Evolutionary conservation across 345 rosid genomes (phyloP).

Genomic region (Angophora floribunda): DNA sequence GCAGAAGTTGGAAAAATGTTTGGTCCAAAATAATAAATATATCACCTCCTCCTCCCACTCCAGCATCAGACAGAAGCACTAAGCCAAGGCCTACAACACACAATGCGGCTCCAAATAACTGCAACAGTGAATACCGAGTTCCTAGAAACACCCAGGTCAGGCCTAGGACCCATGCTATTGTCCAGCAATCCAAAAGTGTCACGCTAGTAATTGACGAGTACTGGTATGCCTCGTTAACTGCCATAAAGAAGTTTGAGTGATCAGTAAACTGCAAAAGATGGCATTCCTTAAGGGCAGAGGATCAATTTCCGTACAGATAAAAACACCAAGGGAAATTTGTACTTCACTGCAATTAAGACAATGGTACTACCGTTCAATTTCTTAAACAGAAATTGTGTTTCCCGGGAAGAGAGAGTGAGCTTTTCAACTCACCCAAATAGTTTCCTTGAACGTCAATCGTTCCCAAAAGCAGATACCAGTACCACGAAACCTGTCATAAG

Average conservation of each 20-base stretch:
- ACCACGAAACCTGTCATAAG: constrained; percentile 9
- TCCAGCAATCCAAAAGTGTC: constrained; percentile 50
- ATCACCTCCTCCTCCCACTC: constrained; percentile 50
- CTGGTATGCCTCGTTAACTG: constrained; percentile 59
- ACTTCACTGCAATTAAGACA: background rate
- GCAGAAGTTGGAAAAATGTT: background rate
- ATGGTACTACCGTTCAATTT: background rate
- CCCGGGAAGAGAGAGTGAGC: background rate
- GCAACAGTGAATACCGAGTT: constrained; percentile 43
- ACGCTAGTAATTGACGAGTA: constrained; percentile 64
- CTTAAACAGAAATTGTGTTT: background rate
- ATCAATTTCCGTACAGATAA: background rate
- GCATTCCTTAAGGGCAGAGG: background rate
- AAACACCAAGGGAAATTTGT: background rate
- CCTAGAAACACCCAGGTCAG: constrained; percentile 47
- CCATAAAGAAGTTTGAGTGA: background rate
- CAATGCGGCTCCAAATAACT: constrained; percentile 43
- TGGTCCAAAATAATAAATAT: background rate
- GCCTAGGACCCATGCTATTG: constrained; percentile 43
- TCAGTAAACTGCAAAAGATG: background rate
- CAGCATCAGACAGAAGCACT: constrained; percentile 50
- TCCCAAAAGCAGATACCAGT: constrained; percentile 57
- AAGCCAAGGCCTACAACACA: constrained; percentile 56
- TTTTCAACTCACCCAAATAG: constrained; percentile 37
- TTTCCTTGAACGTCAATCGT: constrained; percentile 59